Conservation (phyloP, 2,329 filamentous ascomycete species). For the Pseudogymnoascus sp. region DNA sequence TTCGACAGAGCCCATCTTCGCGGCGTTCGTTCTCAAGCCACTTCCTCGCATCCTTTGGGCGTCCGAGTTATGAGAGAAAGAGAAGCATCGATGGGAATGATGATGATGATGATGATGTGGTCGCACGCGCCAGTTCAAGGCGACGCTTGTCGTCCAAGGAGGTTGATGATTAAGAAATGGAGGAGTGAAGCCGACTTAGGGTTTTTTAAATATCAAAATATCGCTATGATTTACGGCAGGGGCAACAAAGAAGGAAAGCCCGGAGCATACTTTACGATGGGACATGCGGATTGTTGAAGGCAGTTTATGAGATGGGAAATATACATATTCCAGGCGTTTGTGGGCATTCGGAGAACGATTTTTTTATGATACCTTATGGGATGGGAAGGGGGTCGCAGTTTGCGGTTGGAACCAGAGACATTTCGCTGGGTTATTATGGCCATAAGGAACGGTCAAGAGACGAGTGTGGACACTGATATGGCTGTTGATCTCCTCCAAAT, state of each 20-base stretch:
- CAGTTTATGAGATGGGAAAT: not conserved
- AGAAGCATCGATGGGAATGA: not conserved
- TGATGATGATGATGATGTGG: not conserved
- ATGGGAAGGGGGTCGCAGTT: not conserved
- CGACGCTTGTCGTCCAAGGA: not conserved
- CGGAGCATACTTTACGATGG: not conserved
- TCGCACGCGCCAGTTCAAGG: not conserved
- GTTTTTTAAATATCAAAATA: not conserved
- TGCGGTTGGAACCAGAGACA: not conserved
- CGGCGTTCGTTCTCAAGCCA: not conserved
- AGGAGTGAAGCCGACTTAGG: not conserved
- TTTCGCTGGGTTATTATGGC: not conserved
- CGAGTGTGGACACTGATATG: not conserved
- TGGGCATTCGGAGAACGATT: not conserved
- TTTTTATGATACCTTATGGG: not conserved
- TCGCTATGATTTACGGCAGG: not conserved
- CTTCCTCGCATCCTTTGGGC: not conserved
- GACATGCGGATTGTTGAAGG: not conserved
- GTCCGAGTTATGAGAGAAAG: not conserved
- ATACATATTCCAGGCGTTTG: not conserved
- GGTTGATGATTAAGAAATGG: not conserved
- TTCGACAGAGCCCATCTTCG: not conserved
- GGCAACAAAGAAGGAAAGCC: not conserved
- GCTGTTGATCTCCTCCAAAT: not conserved
- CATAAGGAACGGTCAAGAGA: not conserved